Evolutionary conservation across 2,329 filamentous ascomycete species (phyloP).

Genomic region (Pezicula radicicola): DNA sequence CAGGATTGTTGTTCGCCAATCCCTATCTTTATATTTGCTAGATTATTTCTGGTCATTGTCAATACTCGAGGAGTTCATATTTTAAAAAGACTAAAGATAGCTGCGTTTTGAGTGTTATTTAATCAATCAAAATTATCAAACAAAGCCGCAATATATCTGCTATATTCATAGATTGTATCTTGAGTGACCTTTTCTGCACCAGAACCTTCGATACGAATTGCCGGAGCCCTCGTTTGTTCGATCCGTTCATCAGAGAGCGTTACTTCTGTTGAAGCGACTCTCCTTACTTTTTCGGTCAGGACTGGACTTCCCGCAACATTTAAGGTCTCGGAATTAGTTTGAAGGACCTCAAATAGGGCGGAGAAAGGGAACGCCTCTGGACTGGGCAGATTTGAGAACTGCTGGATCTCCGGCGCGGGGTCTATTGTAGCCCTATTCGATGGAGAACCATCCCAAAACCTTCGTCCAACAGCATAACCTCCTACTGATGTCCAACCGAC

Average conservation of each 20-base stretch:
- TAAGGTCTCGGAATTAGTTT: background rate
- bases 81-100: too few relatives aligned
- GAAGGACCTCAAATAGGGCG: background rate
- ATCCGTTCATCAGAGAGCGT: background rate
- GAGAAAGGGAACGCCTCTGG: background rate
- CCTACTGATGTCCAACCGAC: background rate
- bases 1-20: too few relatives aligned
- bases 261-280: background rate
- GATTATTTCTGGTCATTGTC: background rate
- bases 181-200: background rate
- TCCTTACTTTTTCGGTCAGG: background rate
- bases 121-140: slow-evolving; percentile 1
- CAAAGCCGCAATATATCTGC: background rate
- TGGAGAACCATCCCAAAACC: background rate
- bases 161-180: background rate
- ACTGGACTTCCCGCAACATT: background rate
- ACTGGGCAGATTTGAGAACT: background rate
- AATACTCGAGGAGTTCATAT: too few relatives aligned
- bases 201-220: background rate
- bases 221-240: background rate
- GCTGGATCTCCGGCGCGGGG: background rate
- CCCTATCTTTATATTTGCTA: background rate
- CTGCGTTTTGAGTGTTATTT: background rate
- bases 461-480: background rate
- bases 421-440: background rate